Evolutionary conservation across 2,329 filamentous ascomycete genomes (phyloP).

Genomic region (Chrysosporium keratinophilum): DNA sequence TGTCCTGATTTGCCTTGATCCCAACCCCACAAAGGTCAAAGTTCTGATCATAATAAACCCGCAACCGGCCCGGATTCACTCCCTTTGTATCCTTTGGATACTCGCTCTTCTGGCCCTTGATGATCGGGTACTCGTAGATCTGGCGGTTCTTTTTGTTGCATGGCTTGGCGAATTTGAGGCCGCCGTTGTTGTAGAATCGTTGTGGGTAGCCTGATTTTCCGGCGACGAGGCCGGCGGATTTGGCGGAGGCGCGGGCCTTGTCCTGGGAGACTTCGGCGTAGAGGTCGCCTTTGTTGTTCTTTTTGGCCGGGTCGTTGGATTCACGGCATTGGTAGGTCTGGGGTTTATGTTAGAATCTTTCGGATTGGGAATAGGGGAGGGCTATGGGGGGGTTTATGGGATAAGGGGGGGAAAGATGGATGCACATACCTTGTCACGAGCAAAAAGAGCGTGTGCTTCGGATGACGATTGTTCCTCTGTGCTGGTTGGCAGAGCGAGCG

Average conservation of each 20-base stretch:
- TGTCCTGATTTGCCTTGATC: constrained; percentile 12
- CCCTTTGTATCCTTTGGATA: constrained; percentile 13
- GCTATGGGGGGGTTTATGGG: no score
- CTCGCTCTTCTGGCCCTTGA: not conserved
- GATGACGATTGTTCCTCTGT: not conserved
- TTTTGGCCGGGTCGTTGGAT: constrained; percentile 6
- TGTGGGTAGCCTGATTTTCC: constrained; percentile 8
- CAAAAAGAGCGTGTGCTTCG: not conserved
- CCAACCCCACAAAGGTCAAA: constrained; percentile 12
- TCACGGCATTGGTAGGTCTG: constrained; percentile 9
- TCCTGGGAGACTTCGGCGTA: constrained; percentile 5
- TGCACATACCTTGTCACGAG: constrained; percentile 8
- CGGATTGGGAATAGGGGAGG: no score
- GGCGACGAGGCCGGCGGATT: not conserved
- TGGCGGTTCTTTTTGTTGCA: constrained; percentile 12
- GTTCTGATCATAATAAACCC: constrained; percentile 13
- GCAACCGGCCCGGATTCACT: constrained; percentile 10
- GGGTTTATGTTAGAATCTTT: not conserved
- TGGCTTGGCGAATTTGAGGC: constrained; percentile 11
- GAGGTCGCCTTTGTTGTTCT: constrained; percentile 11
- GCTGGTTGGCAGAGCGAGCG: constrained; percentile 1
- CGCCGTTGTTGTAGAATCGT: constrained; percentile 9
- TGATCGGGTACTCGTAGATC: constrained; percentile 12
- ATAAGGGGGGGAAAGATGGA: no score
- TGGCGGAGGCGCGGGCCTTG: constrained; percentile 2